Base-by-base conservation (phyloP, 208 protist species). In the Crithidia fasciculata region DNA sequence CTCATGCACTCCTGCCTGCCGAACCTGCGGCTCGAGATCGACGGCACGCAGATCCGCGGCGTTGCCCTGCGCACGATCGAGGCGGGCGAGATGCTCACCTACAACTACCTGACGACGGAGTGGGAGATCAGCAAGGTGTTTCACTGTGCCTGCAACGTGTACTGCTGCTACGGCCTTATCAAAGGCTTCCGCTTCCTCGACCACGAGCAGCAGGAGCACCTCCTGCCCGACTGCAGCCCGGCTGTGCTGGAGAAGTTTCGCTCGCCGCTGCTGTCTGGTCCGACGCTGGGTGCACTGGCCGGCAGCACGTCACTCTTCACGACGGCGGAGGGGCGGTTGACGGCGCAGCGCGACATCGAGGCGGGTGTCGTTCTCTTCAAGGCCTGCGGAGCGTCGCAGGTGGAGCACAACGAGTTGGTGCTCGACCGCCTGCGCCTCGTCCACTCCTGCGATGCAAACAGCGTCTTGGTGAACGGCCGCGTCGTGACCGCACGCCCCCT, bases 81-180 rank as follows among this genome's bases (percentile, higher is more conserved):
- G 62, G 70, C 72, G 18, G 83, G 84, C 28, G 92, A 96, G 76
- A 72, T 73, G 64, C 77, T 96, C 41, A 92, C 90, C 43, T 95
- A 79, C 85, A 95, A 96, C 76, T 96, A 94, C 75, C 81, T 96
- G 43, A 92, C 83, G 68, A 95, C 90, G 37, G 90, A 96, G 78
- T 96, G 87, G 87, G 83, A 95, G 68, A 77, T 96, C 74, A 84
- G 78, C 49, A 86, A 92, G 66, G 86, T 90, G 16, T 96, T 96
- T 70, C 74, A 84, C 65, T 96, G 92, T 78, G 74, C 57, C 16
- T 96, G 92, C 70, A 91, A 86, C 76, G 83, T 83, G 66, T 85
- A 88, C 78, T 88, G 74, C 58, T 96, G 91, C 82, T 96, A 94
- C 80, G 85, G 85, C 15, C 58, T 91, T 64, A 94, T 96, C 69